These are phyloP conservation scores for Yamadazyma sp. DNA, from an alignment of 805 yeast species.

Conservation along the genomic window DNA sequence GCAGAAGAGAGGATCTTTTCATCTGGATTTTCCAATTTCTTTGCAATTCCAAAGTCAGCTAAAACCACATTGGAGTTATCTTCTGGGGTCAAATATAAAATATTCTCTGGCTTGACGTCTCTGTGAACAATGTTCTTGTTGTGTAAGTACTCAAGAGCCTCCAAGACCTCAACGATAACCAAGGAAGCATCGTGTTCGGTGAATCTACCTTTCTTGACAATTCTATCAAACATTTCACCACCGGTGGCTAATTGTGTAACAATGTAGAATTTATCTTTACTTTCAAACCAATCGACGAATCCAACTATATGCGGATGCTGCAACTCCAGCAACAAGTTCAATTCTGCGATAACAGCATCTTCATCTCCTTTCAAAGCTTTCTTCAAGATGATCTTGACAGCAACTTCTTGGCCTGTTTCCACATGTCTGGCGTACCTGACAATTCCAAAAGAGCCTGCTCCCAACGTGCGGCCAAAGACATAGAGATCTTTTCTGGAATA, in stretches of 20 bases:
- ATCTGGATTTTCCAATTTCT: constrained; percentile 57
- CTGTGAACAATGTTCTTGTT: constrained; percentile 80
- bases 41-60: constrained; percentile 97
- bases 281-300: constrained; percentile 90
- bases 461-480: constrained; percentile 78
- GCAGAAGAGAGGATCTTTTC: constrained; percentile 71
- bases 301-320: constrained; percentile 87
- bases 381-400: constrained; percentile 84
- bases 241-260: constrained; percentile 96
- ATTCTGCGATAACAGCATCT: constrained; percentile 75
- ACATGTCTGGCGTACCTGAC: constrained; percentile 71
- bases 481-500: constrained; percentile 67
- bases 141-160: constrained; percentile 81
- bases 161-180: constrained; percentile 69
- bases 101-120: constrained; percentile 92
- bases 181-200: constrained; percentile 85
- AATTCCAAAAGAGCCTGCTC: constrained; percentile 95
- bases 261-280: constrained; percentile 86
- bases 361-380: constrained; percentile 81
- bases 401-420: constrained; percentile 65
- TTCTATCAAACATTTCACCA: constrained; percentile 91
- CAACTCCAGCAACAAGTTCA: constrained; percentile 63
- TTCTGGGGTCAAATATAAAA: constrained; percentile 62
- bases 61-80: constrained; percentile 70
- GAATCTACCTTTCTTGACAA: constrained; percentile 75